phyloP scores from a whole-genome alignment of 257 asterid genomes.

The Linderniella brevidens region DNA sequence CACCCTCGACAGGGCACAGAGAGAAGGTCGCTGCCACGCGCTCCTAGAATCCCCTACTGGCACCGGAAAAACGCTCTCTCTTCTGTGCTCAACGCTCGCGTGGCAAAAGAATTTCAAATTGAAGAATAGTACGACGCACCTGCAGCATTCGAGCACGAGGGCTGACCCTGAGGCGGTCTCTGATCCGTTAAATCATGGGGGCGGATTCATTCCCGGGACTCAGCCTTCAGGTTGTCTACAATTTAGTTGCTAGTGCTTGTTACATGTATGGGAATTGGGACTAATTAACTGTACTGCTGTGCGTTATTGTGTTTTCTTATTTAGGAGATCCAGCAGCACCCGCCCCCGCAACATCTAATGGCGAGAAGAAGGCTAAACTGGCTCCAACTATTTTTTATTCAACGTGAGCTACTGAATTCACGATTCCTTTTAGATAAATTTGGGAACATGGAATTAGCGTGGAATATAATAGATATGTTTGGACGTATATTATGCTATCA shows the following conservation, averaged over 20 bases:
- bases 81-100: slow-evolving; percentile 77
- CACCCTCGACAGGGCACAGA: slow-evolving; percentile 55
- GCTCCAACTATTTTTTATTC: slow-evolving; percentile 67
- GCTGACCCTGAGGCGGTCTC: slow-evolving; percentile 53
- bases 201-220: slow-evolving; percentile 87
- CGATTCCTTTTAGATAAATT: background rate
- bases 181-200: slow-evolving; percentile 73
- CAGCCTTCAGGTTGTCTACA: slow-evolving; percentile 46
- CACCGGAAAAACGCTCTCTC: slow-evolving; percentile 83
- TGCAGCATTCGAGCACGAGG: slow-evolving; percentile 30
- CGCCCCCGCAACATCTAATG: slow-evolving; percentile 20
- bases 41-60: slow-evolving; percentile 96
- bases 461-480: background rate
- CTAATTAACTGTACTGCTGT: background rate
- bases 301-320: slow-evolving; percentile 7
- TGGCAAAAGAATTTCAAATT: slow-evolving; percentile 64
- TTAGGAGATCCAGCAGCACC: slow-evolving; percentile 35
- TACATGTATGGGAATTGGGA: background rate
- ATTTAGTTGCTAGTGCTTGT: background rate
- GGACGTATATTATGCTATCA: background rate
- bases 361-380: slow-evolving; percentile 31
- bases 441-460: background rate
- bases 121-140: slow-evolving; percentile 19
- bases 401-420: slow-evolving; percentile 35
- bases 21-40: slow-evolving; percentile 74